Percentiles rank a stretch among this genome's conserved stretches.
Evolutionary conservation across 2,329 filamentous ascomycete species (phyloP).

Genomic region (Exophiala mesophila): DNA sequence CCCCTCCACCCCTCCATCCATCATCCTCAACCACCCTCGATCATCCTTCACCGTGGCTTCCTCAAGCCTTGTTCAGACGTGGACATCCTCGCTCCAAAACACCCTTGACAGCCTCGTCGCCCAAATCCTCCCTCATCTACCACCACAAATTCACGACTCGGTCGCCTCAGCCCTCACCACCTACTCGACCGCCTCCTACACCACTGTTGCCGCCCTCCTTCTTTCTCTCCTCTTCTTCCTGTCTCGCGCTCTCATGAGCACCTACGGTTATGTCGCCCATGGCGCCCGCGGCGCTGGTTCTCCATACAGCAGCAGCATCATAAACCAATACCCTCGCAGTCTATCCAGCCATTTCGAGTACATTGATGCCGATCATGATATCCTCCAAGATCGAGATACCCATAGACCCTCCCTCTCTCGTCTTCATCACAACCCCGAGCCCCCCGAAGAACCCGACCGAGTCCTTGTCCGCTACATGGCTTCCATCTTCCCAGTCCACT

Average conservation of each 20-base stretch:
- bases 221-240: slow-evolving; percentile 25
- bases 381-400: slow-evolving; percentile 15
- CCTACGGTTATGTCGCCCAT: slow-evolving; percentile 20
- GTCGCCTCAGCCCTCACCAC: slow-evolving; percentile 15
- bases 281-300: slow-evolving; percentile 20
- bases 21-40: too few species aligned
- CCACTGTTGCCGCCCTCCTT: slow-evolving; percentile 23
- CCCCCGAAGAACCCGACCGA: slow-evolving; percentile 39
- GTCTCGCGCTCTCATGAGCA: slow-evolving; percentile 26
- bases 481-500: slow-evolving; percentile 39
- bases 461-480: slow-evolving; percentile 41
- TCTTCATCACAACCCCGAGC: slow-evolving; percentile 20
- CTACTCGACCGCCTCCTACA: slow-evolving; percentile 25
- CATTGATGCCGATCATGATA: slow-evolving; percentile 22
- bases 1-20: not conserved
- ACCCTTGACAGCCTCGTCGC: slow-evolving; percentile 15
- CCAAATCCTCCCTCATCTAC: slow-evolving; percentile 14
- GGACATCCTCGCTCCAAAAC: slow-evolving; percentile 16
- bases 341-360: slow-evolving; percentile 25
- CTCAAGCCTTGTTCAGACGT: slow-evolving; percentile 20
- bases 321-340: slow-evolving; percentile 16
- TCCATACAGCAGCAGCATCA: slow-evolving; percentile 20
- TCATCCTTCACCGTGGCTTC: slow-evolving; percentile 24
- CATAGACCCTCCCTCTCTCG: slow-evolving; percentile 15
- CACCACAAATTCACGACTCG: slow-evolving; percentile 13